Base-by-base conservation (phyloP, 2,329 filamentous ascomycete species). In the Tetracladium maxilliforme region DNA sequence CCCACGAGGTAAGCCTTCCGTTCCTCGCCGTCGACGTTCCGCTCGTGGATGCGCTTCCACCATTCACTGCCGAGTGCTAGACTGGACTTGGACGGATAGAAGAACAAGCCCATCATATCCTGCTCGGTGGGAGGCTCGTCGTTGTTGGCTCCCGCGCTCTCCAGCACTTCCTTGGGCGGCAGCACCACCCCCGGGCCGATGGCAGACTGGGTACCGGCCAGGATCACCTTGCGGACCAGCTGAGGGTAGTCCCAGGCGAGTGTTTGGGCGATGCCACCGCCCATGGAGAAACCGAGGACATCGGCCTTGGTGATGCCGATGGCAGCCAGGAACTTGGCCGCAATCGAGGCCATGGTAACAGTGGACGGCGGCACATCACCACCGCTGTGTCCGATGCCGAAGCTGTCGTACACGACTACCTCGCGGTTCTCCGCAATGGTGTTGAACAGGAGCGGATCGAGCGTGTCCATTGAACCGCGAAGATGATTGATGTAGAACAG, bases 241-340 rank as follows among this genome's bases (percentile, higher is more conserved):
- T 36, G 37, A 0, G 51, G 47, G 2, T 39, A 36, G 14, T 43
- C 40, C 14, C 62, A 43, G 3, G 56, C 54, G 4, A 61, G 40
- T 23, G 58, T 38, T 32, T 64, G 60, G 6, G 54, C 58, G 5
- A 49, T 49, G 16, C 45, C 49, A 1, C 59, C 60, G 10, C 61
- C 59, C 49, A 65, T 58, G 7, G 54, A 61, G 38, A 58, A 65
- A 2, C 61, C 61, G 20, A 64, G 28, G 6, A 65, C 33, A 29
- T 65, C 58, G 23, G 53, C 43, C 24, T 52, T 36, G 1, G 28
- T 16, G n/a, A 59, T 33, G 3, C 27, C 26, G 10, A 56, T 30
- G 3, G 44, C 40, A 1, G 27, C 14, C 8, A 49, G 29, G 16
- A 54, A 37, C 9, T 29, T 25, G 20, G 34, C 39, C 20, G 38